Conservation (phyloP, 352 stramenopile species). For the Phytophthora cactorum region DNA sequence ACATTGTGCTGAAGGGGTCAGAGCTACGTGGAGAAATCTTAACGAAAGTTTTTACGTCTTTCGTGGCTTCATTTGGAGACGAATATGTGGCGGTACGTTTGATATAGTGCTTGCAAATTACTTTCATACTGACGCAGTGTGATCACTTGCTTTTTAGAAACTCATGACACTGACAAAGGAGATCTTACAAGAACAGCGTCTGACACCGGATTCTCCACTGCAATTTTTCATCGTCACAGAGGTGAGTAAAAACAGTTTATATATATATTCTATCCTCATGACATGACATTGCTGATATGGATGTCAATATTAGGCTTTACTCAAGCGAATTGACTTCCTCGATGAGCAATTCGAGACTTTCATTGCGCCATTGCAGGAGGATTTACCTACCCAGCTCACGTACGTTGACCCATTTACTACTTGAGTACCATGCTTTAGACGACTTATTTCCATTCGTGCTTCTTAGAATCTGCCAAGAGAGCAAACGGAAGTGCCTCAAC, state of each 20-base stretch:
- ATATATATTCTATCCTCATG: not conserved
- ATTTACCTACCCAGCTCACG: slow-evolving; percentile 80
- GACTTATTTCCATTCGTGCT: not conserved
- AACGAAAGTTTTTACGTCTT: slow-evolving; percentile 73
- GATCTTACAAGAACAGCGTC: slow-evolving; percentile 69
- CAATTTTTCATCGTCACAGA: slow-evolving; percentile 77
- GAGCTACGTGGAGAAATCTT: slow-evolving; percentile 72
- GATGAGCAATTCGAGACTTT: slow-evolving; percentile 65
- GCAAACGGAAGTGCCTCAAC: slow-evolving; percentile 69
- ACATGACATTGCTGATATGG: not conserved
- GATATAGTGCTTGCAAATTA: not conserved
- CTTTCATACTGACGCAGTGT: not conserved
- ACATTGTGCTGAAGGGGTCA: slow-evolving; percentile 69
- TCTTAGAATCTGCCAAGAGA: slow-evolving; percentile 77
- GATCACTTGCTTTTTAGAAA: slow-evolving; percentile 50
- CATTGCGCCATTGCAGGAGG: slow-evolving; percentile 42
- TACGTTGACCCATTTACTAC: slow-evolving; percentile 26
- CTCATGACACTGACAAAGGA: slow-evolving; percentile 54
- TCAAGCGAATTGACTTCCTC: slow-evolving; percentile 65
- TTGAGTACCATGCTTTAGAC: too few relatives aligned
- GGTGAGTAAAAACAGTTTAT: slow-evolving; percentile 29
- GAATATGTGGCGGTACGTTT: slow-evolving; percentile 65
- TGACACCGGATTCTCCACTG: slow-evolving; percentile 58
- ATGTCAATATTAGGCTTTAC: slow-evolving; percentile 42
- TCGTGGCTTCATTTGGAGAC: slow-evolving; percentile 63